Evolutionary conservation across 2,329 filamentous ascomycete genomes (phyloP).

Genomic region (Chalaropsis thielavioides): DNA sequence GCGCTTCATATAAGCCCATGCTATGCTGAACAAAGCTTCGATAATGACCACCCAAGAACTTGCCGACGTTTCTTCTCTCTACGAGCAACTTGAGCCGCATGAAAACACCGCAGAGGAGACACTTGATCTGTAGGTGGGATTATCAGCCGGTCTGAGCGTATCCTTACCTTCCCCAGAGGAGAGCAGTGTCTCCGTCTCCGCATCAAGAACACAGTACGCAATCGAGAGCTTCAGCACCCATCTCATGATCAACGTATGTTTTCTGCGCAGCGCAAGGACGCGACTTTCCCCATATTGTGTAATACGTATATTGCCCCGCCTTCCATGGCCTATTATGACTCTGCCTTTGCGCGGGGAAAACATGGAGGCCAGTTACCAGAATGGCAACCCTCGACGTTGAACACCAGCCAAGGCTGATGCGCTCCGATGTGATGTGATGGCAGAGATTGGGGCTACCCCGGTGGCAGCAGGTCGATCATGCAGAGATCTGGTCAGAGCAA

Average conservation of each 20-base stretch:
- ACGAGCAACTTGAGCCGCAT: not conserved
- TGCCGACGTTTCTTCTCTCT: not conserved
- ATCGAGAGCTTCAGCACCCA: not conserved
- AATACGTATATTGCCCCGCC: not conserved
- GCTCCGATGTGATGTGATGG: not conserved
- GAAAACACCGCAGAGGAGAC: not conserved
- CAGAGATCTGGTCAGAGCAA: not conserved
- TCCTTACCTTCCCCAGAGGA: not conserved
- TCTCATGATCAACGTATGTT: slow-evolving; percentile 15
- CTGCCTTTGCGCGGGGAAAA: not conserved
- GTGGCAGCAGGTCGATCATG: no score
- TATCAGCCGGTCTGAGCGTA: not conserved
- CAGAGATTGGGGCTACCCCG: no score
- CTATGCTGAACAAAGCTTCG: no score
- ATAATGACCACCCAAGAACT: not conserved
- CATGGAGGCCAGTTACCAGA: not conserved
- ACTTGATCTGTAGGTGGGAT: not conserved
- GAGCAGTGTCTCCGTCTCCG: not conserved
- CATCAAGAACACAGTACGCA: not conserved
- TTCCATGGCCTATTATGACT: not conserved
- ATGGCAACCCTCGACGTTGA: not conserved
- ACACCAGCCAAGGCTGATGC: no score
- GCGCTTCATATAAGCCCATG: not conserved
- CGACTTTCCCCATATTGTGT: not conserved
- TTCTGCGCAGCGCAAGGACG: not conserved